Evolutionary conservation across 192 early-diverging fungal species (phyloP), one percentile per base, ranked within the genome.

Genomic region (Podila epicladia): DNA sequence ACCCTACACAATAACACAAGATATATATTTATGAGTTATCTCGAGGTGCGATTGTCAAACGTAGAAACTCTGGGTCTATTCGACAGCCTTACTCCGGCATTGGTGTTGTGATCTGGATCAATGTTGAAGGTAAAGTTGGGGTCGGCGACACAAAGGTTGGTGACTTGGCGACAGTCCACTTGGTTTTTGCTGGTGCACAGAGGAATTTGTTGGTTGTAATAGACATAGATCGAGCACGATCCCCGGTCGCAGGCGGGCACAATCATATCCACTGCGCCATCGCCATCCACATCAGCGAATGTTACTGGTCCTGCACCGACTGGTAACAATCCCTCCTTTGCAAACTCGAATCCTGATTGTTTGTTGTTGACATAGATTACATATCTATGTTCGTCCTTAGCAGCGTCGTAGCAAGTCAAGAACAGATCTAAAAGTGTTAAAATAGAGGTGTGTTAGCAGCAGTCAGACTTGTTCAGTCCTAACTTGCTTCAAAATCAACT

Each of bases 211-310:
- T 89, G 78, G 75, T 97, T 97, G 78, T 95, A 94, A 8, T 90
- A 82, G 17, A 95, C 69, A 79, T 96, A 90, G 37, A 98, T 90
- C 72, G 85, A 77, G 66, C 94, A 91, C 24, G 63, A 71, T 22
- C 61, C 55, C 3, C 73, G 69, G 48, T 79, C 37, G 75, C 94
- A 91, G 0, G 92, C 87, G 11, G 92, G 88, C 37, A 96, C 92
- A 5, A 97, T 85, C 69, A 96, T 87, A 76, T 97, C 96, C 33
- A 96, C 83, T 17, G 94, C 90, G 29, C 96, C 96, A 84, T 96
- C 94, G n/a, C 90, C 94, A 85, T 96, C 94, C 69, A 98, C 94
- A 69, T 98, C 97, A 24, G 94, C 94, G 87, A 98, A 97, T 4
- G 93, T 88, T 35, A 98, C 86, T 32, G 88, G 92, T 4, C 95